Percentiles rank a stretch among this genome's conserved stretches.
Evolutionary conservation across 2,329 filamentous ascomycete genomes (phyloP).

Genomic region (Stenocarpella maydis): DNA sequence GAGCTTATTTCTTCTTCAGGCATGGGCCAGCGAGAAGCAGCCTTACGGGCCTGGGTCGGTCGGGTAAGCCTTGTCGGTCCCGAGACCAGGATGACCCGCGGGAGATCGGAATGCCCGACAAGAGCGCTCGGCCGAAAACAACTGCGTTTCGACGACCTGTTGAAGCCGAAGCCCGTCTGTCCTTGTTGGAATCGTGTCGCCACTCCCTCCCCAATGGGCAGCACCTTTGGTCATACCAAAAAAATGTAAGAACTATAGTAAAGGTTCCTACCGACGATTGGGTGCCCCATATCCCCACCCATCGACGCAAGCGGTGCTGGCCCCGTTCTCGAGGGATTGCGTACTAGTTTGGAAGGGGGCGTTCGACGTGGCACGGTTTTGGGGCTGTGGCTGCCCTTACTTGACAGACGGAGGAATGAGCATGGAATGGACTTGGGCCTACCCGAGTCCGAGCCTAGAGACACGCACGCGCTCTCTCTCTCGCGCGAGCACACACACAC

Average conservation of each 20-base stretch:
- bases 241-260: not conserved
- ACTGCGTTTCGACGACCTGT: no score
- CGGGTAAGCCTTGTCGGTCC: conserved; percentile 14
- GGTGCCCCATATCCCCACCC: not conserved
- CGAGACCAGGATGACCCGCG: not conserved
- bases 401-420: not conserved
- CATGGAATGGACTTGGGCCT: conserved; percentile 2
- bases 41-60: not conserved
- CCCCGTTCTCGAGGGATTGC: no score
- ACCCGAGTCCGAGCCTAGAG: conserved; percentile 3
- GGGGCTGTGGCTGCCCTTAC: not conserved
- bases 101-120: conserved; percentile 12
- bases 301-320: conserved; percentile 3
- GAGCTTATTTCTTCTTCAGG: not conserved
- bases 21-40: not conserved
- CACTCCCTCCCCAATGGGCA: not conserved
- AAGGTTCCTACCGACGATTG: not conserved
- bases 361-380: not conserved
- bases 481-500: no score
- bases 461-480: no score
- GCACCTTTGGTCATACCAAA: no score
- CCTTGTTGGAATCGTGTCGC: not conserved
- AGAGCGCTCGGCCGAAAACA: no score
- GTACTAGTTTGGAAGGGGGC: not conserved
- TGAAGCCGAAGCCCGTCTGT: not conserved